Base-by-base conservation (phyloP, 306 rosid species). In the Cicer cuneatum region DNA sequence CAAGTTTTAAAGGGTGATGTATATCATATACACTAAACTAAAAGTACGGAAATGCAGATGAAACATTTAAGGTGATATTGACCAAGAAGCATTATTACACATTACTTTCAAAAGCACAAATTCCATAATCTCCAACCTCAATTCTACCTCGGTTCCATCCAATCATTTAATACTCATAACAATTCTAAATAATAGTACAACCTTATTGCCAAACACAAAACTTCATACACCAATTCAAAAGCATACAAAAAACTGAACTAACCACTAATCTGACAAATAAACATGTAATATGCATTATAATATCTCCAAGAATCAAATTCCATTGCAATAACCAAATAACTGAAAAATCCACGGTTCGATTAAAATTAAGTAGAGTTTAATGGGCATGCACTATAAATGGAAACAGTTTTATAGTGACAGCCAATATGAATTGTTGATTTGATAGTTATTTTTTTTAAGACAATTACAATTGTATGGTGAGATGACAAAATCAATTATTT, bases 221-320 rank as follows among this genome's bases (percentile, higher is more conserved):
- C 7, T 51, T 13, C 83, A 73, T 13, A 7, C n/a, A 40, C 62
- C 9, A 39, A 2, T 18, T 38, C 72, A 67, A 43, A 52, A 16
- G 33, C 33, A 7, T 75, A 71, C 12, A 41, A 10, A 66, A 71
- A 71, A 48, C 39, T 19, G 48, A 56, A 77, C 62, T 35, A 61
- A 52, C 11, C 71, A 49, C 74, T 65, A 71, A 42, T 56, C 73
- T 21, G 1, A 41, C 1, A 41, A 39, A 59, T 7, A 11, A 66
- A 66, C 45, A 47, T 73, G 61, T 19, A 47, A 53, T 1, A 53
- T 53, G 35, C 60, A 53, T 18, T 16, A 52, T 1, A 38, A 37
- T 6, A 15, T 10, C 48, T 21, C 9, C 7, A 10, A 47, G 46
- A 64, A 72, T n/a, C 43, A 46, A 76, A 13, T 49, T 11, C 65